Percentiles rank a stretch among this genome's conserved stretches.
phyloP scores from a whole-genome alignment of 179 eudicot genomes.

The Heliamphora pulchella region DNA sequence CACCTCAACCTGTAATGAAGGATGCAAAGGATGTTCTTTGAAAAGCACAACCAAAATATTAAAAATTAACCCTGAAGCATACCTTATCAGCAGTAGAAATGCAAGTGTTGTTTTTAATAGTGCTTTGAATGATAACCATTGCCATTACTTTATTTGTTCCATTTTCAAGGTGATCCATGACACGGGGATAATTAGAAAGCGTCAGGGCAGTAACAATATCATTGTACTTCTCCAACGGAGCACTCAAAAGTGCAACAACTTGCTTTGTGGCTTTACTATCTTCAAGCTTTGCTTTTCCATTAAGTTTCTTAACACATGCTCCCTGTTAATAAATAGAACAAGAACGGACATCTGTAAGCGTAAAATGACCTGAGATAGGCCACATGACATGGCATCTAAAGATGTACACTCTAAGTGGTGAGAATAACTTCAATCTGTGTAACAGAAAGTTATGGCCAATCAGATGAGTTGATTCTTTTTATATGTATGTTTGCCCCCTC shows the following conservation, averaged over 20 bases:
- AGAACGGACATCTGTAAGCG: neutral
- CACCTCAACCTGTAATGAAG: slow-evolving; percentile 72
- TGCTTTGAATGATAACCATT: slow-evolving; percentile 82
- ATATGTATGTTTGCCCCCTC: neutral
- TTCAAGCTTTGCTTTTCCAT: slow-evolving; percentile 76
- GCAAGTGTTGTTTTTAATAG: slow-evolving; percentile 71
- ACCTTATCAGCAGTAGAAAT: slow-evolving; percentile 94
- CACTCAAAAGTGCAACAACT: slow-evolving; percentile 92
- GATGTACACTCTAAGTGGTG: neutral
- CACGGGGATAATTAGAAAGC: slow-evolving; percentile 88
- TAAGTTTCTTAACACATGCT: slow-evolving; percentile 82
- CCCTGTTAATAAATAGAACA: slow-evolving; percentile 45
- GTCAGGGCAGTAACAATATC: slow-evolving; percentile 85
- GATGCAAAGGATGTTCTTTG: slow-evolving; percentile 10
- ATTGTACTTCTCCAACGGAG: slow-evolving; percentile 93
- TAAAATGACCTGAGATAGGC: neutral
- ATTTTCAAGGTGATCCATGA: slow-evolving; percentile 81
- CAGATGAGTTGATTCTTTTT: neutral
- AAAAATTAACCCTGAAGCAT: slow-evolving; percentile 5
- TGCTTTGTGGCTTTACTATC: slow-evolving; percentile 92
- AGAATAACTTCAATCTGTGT: neutral
- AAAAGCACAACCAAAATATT: slow-evolving; percentile 7
- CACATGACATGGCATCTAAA: slow-evolving; percentile 13
- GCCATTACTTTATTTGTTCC: slow-evolving; percentile 93
- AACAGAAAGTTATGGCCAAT: slow-evolving; percentile 1